Percentiles rank a stretch among this genome's conserved stretches.
Evolutionary conservation across 106 monocot genomes (phyloP).

Genomic region (Dendrobium nobile): DNA sequence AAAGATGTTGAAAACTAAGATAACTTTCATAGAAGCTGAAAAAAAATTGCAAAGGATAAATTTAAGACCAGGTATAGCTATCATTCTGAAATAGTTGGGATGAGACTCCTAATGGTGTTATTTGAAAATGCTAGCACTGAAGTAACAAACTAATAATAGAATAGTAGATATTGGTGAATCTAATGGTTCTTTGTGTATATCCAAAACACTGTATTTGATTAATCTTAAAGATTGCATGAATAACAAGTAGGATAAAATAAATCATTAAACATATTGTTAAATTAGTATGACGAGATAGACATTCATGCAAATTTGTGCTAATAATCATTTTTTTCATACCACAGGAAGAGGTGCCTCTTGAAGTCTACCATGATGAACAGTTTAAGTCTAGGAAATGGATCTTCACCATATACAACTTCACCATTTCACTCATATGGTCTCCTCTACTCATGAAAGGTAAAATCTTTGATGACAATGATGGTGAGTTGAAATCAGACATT

Average conservation of each 20-base stretch:
- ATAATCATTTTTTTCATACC: slow-evolving; percentile 20
- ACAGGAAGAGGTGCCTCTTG: slow-evolving; percentile 19
- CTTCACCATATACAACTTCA: slow-evolving; percentile 48
- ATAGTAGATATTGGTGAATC: background rate
- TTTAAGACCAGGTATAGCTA: too few species aligned
- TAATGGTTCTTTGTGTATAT: background rate
- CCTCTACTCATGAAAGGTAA: slow-evolving; percentile 66
- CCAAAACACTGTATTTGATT: slow-evolving; percentile 29
- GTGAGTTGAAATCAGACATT: slow-evolving; percentile 44
- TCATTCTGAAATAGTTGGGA: too few species aligned
- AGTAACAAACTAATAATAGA: background rate
- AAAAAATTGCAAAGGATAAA: too few species aligned
- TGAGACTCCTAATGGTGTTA: too few species aligned
- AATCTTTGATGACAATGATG: slow-evolving; percentile 40
- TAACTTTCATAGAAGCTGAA: too few species aligned
- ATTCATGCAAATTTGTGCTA: slow-evolving; percentile 36
- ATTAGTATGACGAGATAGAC: slow-evolving; percentile 26
- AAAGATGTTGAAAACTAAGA: too few species aligned
- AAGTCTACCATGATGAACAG: slow-evolving; percentile 45
- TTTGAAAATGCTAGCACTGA: too few species aligned
- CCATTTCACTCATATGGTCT: slow-evolving; percentile 82
- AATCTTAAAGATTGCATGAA: slow-evolving; percentile 35
- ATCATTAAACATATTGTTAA: slow-evolving; percentile 27
- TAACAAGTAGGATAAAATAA: slow-evolving; percentile 44
- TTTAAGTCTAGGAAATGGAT: slow-evolving; percentile 58